Evolutionary conservation across 768 basidiomycete genomes (phyloP), one percentile per base, ranked within the genome.

Genomic region (Gelatoporia subvermispora): DNA sequence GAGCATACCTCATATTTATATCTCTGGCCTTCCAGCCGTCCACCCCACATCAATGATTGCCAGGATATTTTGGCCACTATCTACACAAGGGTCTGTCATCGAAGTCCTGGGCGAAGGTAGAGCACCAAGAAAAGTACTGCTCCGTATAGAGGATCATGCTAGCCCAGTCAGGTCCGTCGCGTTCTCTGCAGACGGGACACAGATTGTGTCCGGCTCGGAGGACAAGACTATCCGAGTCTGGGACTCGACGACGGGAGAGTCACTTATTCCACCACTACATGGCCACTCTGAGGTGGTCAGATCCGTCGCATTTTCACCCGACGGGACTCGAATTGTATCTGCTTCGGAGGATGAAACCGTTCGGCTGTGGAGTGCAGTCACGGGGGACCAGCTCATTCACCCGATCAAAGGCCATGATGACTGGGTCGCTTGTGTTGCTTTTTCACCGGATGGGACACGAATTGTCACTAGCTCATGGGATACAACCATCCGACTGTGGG

Each of bases 101-200:
- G 28, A 31, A 7, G 28, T 13, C 13, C 28, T 31, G 13, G 28
- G 28, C 13, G 13, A 5, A 31, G 13, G 7, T 7, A 31, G 28
- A 13, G 28, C 5, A 13, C 28, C 5, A 31, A 31, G 13, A 13
- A 31, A 5, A 5, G 28, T 45, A 45, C 25, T 45, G 24, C 15
- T 20, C 18, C 4, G 22, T 38, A 17, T 52, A 8, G 25, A 36
- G n/a, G 54, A 43, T 20, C 53, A 55, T 35, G 44, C 24, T 10
- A 46, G 43, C 11, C 28, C 48, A 5, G 49, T 60, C 46, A 35
- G 20, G 16, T 48, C 55, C 13, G 37, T 54, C 11, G 55, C 62
- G 11, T 48, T 51, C 49, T 55, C 51, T 7, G 44, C 44, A 3
- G 50, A 51, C 35, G 39, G 44, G 18, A 16, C 45, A 16, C 24